Percentiles rank a stretch among this genome's conserved stretches.
Conservation (phyloP, 768 basidiomycete genomes). For the Naganishia vishniacii region DNA sequence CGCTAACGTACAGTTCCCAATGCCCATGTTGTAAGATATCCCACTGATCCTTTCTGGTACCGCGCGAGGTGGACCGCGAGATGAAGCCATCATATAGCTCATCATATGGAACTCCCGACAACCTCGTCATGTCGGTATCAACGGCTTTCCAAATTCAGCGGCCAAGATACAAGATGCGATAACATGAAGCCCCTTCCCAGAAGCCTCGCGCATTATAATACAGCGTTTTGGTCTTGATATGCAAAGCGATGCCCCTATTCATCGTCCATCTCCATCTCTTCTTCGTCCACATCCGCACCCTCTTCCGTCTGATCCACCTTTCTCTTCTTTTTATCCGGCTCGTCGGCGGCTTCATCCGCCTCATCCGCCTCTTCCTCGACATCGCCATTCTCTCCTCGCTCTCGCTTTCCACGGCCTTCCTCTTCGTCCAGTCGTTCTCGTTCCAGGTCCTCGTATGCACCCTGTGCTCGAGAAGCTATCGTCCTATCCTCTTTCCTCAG, state of each 20-base stretch:
- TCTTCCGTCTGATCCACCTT: constrained; percentile 53
- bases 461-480: constrained; percentile 50
- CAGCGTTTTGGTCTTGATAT: not conserved
- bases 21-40: too few relatives aligned
- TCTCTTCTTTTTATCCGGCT: constrained; percentile 62
- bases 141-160: too few relatives aligned
- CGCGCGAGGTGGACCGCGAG: too few relatives aligned
- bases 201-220: constrained; percentile 3
- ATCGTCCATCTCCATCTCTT: constrained; percentile 92
- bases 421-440: constrained; percentile 58
- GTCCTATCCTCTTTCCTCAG: constrained; percentile 40
- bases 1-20: too few relatives aligned
- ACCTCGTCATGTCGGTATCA: too few relatives aligned
- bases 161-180: constrained; percentile 1
- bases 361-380: constrained; percentile 57
- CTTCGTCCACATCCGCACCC: constrained; percentile 55
- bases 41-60: too few relatives aligned
- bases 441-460: constrained; percentile 51
- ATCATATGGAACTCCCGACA: too few relatives aligned
- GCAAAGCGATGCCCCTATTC: constrained; percentile 51
- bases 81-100: too few relatives aligned
- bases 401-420: constrained; percentile 51
- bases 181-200: not conserved
- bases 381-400: constrained; percentile 53
- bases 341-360: constrained; percentile 55